Percentiles rank a stretch among this genome's conserved stretches.
These are phyloP conservation scores for Boletus coccyginus DNA, from an alignment of 768 basidiomycete genomes.

Conservation along the genomic window DNA sequence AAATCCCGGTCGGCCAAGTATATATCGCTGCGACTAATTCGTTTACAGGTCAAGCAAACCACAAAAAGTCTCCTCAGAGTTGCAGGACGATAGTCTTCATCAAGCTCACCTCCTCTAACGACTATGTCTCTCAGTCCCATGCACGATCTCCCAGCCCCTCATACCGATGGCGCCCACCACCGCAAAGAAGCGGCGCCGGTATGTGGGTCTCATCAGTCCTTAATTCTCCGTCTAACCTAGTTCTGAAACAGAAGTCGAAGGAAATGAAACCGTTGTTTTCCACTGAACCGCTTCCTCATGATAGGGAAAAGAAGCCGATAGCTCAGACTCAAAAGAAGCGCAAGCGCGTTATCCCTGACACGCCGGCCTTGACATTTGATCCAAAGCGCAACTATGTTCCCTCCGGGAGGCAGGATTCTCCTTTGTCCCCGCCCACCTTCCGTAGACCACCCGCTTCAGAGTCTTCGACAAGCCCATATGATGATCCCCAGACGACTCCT, in stretches of 20 bases:
- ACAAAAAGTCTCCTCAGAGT: conserved; percentile 12
- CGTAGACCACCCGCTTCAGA: conserved; percentile 11
- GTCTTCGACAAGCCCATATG: conserved; percentile 6
- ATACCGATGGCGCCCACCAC: conserved; percentile 6
- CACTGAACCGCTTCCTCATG: conserved; percentile 19
- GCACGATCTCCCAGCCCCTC: conserved; percentile 13
- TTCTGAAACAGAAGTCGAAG: conserved; percentile 19
- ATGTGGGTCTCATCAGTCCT: conserved; percentile 13
- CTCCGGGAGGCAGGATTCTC: conserved; percentile 21
- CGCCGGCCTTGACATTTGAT: conserved; percentile 17
- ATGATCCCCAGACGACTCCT: conserved; percentile 9
- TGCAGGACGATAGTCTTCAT: conserved; percentile 6
- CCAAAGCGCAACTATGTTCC: conserved; percentile 21
- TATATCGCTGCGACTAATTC: conserved; percentile 23
- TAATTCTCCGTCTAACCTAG: conserved; percentile 12
- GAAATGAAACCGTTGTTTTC: conserved; percentile 21
- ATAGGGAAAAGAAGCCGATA: conserved; percentile 23
- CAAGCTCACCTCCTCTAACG: conserved; percentile 1
- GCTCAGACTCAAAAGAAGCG: conserved; percentile 20
- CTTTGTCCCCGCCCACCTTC: conserved; percentile 1
- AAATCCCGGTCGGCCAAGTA: conserved; percentile 24
- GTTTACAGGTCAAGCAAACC: conserved; percentile 11
- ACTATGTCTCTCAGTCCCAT: conserved; percentile 10
- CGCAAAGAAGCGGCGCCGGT: conserved; percentile 22
- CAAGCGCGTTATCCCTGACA: conserved; percentile 21